Percentiles rank a stretch among this genome's conserved stretches.
These are phyloP conservation scores for Chrysosphaeria jannelii DNA, from an alignment of 2,329 filamentous ascomycete genomes.

Conservation along the genomic window DNA sequence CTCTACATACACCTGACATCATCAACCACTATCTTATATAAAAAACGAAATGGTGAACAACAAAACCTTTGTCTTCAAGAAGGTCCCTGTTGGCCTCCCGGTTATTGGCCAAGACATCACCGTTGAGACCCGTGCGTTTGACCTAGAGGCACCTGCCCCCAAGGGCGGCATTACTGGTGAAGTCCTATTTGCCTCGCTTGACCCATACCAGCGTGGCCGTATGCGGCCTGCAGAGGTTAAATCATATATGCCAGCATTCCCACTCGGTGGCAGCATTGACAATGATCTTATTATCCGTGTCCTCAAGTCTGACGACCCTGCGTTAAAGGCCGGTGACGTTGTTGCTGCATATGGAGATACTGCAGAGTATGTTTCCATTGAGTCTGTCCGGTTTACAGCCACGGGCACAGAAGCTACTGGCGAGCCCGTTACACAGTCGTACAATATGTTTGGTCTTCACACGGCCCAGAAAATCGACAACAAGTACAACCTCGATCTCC, in stretches of 20 bases:
- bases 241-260: conserved; percentile 36
- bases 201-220: conserved; percentile 58
- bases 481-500: conserved; percentile 30
- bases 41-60: conserved; percentile 14
- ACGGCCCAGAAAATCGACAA: conserved; percentile 46
- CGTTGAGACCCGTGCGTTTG: conserved; percentile 35
- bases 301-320: conserved; percentile 28
- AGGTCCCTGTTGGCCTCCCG: conserved; percentile 33
- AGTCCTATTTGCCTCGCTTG: conserved; percentile 45
- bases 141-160: conserved; percentile 27
- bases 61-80: conserved; percentile 48
- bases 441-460: conserved; percentile 10
- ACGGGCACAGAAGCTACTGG: too few species aligned
- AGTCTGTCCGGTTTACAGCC: too few species aligned
- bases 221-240: conserved; percentile 35
- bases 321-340: conserved; percentile 37
- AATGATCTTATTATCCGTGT: conserved; percentile 37
- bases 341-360: conserved; percentile 25
- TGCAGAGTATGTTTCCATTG: conserved; percentile 36
- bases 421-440: too few species aligned
- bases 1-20: too few species aligned
- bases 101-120: conserved; percentile 38
- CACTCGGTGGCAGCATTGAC: conserved; percentile 28
- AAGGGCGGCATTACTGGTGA: conserved; percentile 37
- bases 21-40: too few species aligned